These are phyloP conservation scores for Xanthoparmelia taractica DNA, from an alignment of 495 filamentous ascomycete species.

Conservation along the genomic window DNA sequence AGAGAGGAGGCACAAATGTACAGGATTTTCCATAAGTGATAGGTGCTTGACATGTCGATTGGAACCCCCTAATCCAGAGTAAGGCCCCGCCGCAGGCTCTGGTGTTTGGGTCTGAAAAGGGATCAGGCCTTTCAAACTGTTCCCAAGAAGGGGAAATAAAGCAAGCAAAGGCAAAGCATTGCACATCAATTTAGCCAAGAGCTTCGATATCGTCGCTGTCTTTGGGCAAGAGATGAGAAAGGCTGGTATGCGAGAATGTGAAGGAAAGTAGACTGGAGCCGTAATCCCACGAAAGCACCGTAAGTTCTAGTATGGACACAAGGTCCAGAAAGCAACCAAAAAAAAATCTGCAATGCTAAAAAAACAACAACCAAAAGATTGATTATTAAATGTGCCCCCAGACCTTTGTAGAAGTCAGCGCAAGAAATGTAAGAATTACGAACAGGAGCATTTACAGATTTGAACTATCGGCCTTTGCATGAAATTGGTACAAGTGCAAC, in stretches of 20 bases:
- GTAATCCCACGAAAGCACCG: too few relatives aligned
- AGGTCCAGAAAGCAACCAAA: neutral
- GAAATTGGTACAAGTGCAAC: slow-evolving; percentile 22
- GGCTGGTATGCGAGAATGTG: neutral
- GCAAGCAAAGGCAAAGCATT: neutral
- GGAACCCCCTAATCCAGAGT: neutral
- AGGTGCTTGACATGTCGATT: neutral
- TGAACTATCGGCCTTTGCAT: slow-evolving; percentile 25
- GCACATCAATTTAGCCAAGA: neutral
- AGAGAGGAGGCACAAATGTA: neutral
- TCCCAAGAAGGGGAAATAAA: neutral
- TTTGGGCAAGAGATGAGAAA: neutral
- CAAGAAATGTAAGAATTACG: neutral
- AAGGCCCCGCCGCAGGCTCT: neutral
- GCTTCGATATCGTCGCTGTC: neutral
- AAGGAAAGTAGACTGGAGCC: neutral
- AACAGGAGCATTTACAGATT: slow-evolving; percentile 14
- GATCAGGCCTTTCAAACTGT: neutral
- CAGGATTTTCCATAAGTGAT: neutral
- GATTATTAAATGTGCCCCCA: neutral
- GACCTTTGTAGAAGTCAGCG: neutral
- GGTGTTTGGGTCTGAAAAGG: neutral
- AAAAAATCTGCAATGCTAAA: too few relatives aligned
- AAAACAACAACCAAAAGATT: neutral
- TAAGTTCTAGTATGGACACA: neutral